phyloP scores from a whole-genome alignment of 768 basidiomycete species.

The Neoboletus subvelutipes region DNA sequence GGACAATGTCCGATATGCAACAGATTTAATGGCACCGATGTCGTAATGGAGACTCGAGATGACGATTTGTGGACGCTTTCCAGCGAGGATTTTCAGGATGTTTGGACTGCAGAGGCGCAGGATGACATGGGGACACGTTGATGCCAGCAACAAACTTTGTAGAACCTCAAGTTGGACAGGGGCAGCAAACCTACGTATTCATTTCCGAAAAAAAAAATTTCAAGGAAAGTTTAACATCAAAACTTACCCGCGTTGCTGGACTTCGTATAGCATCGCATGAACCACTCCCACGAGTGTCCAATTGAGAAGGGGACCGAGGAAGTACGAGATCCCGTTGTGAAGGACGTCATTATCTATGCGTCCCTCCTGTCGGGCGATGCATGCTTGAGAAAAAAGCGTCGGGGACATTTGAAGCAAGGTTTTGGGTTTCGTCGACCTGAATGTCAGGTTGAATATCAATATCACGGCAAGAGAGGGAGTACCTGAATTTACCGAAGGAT shows the following conservation, averaged over 20 bases:
- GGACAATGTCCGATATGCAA: conserved; percentile 41
- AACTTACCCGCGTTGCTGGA: conserved; percentile 54
- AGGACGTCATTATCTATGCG: conserved; percentile 69
- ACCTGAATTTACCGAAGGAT: conserved; percentile 53
- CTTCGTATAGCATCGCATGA: conserved; percentile 58
- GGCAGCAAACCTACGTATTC: conserved; percentile 42
- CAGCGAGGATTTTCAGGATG: conserved; percentile 47
- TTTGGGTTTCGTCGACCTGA: conserved; percentile 71
- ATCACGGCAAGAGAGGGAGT: not conserved
- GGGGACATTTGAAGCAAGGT: conserved; percentile 66
- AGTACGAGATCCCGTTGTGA: conserved; percentile 75
- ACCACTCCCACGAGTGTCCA: conserved; percentile 82
- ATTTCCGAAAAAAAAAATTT: not conserved
- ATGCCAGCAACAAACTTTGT: conserved; percentile 61
- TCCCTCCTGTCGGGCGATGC: conserved; percentile 43
- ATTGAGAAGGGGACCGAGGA: conserved; percentile 66
- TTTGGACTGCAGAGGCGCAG: conserved; percentile 58
- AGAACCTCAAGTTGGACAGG: conserved; percentile 61
- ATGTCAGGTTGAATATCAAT: conserved; percentile 5
- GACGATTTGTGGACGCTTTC: conserved; percentile 36
- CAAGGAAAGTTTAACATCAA: not conserved
- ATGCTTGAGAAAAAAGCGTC: conserved; percentile 64
- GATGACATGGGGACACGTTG: conserved; percentile 66
- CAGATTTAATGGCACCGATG: conserved; percentile 38
- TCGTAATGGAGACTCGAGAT: conserved; percentile 35